Evolutionary conservation across 2,329 filamentous ascomycete species (phyloP), one percentile per base, ranked within the genome.

Genomic region (Didymella sp.): DNA sequence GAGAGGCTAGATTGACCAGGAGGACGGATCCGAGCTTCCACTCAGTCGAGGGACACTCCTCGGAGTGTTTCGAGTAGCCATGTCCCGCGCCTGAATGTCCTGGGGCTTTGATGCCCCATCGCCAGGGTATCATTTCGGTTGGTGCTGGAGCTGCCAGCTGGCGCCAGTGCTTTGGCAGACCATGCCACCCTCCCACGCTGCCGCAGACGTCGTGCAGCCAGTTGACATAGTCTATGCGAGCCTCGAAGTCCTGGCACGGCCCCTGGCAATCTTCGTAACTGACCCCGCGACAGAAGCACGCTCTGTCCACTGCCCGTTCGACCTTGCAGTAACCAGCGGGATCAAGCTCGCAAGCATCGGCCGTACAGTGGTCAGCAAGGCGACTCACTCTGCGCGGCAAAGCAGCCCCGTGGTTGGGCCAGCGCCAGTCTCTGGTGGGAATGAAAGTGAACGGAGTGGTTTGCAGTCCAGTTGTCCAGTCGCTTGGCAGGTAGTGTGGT

Each of bases 201-300:
- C 69, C 67, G 60, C 73, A 76, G 37, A 72, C 50, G 54, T 55
- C 55, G 40, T 72, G 66, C 13, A 75, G 68, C 73, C 73, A 76
- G 0, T 68, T 59, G 3, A 73, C 60, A 60, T 70, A 76, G 30
- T 67, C 62, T 19, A 70, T 73, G 28, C 73, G 66, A 17, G 61
- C 62, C 50, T 75, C 71, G 49, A 76, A 73, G 27, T 61, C 40
- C 8, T 71, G 69, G 51, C 72, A 76, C 31, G 63, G 58, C 30
- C 61, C 67, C 47, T 61, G 50, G 54, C 72, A 73, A 28, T 62
- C 61, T 41, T 68, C 46, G 54, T 73, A 74, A 38, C 41, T 64
- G 38, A 74, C 67, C 6, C 65, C 52, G 21, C 49, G 65, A 54
- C 73, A 75, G 55, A 73, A 68, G 52, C 70, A 72, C 52, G 67